Base-by-base conservation (phyloP, 2,329 filamentous ascomycete species). In the Fusarium multiceps region DNA sequence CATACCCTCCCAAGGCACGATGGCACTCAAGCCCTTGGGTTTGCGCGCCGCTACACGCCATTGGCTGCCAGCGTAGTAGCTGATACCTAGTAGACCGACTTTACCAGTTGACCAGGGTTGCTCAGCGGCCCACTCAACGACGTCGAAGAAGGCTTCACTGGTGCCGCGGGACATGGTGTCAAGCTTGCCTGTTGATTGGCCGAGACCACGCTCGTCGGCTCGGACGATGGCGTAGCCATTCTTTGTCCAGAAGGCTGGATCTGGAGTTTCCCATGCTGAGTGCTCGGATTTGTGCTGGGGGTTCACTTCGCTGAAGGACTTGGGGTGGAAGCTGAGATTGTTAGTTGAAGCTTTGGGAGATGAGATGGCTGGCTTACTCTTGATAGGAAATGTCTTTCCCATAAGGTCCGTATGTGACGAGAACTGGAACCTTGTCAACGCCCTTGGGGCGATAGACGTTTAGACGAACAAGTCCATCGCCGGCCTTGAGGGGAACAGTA, bases 391-490 rank as follows among this genome's bases (percentile, higher is more conserved):
- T 90, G 71, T 93, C 90, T 71, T 93, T 93, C 47, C 91, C 90
- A 68, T 93, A 93, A 0, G 91, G 91, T 0, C 90, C 90, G 68
- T 93, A 93, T 0, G 90, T 93, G 4, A 91, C 87, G 11, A 93
- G 76, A 0, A 91, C 90, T 0, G 91, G 90, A 3, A 66, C 55
- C 9, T 55, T 65, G 8, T 54, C 65, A 20, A 54, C 55, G 9
- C 51, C 55, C 13, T 69, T 69, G 0, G 66, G 66, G 1, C 66
- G 43, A 32, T 69, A 69, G 4, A 69, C 55, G 7, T 69, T 69
- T 0, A 55, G 8, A 28, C 66, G 48, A 13, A 69, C 55, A 4
- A 54, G 2, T 2, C 59, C 66, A 32, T 69, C 54, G 0, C 57
- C 60, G 0, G 49, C 57, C 11, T 67, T 69, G n/a, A 66, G 61